Percentiles rank a stretch among this genome's conserved stretches.
phyloP scores from a whole-genome alignment of 1,284 basidiomycete species.

The Sporisorium graminicola region DNA sequence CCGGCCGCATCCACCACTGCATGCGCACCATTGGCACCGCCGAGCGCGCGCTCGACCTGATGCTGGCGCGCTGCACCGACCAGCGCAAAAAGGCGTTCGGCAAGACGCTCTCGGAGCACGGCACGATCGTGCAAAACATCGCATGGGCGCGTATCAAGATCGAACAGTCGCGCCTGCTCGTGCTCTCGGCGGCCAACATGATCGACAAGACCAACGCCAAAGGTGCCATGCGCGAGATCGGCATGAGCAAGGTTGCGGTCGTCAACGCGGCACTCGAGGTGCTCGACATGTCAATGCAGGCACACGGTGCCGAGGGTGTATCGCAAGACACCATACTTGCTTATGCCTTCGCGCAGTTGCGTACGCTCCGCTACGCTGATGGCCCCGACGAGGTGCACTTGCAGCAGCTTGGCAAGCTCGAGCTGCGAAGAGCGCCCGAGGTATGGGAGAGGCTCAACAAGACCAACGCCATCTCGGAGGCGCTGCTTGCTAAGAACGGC shows the following conservation, averaged over 20 bases:
- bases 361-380: slow-evolving; percentile 74
- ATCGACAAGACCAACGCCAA: slow-evolving; percentile 92
- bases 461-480: slow-evolving; percentile 34
- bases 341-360: slow-evolving; percentile 80
- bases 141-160: slow-evolving; percentile 93
- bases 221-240: slow-evolving; percentile 95
- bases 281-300: slow-evolving; percentile 93
- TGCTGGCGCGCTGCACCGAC: slow-evolving; percentile 93
- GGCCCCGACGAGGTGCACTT: slow-evolving; percentile 80
- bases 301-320: slow-evolving; percentile 89
- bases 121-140: slow-evolving; percentile 90
- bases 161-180: slow-evolving; percentile 85
- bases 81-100: slow-evolving; percentile 91
- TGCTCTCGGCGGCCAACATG: slow-evolving; percentile 92
- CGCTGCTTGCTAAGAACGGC: slow-evolving; percentile 48
- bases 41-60: slow-evolving; percentile 84
- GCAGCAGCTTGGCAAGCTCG: slow-evolving; percentile 89
- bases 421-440: slow-evolving; percentile 70
- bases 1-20: slow-evolving; percentile 92
- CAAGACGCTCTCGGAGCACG: slow-evolving; percentile 90
- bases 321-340: slow-evolving; percentile 90
- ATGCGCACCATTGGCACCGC: slow-evolving; percentile 96
- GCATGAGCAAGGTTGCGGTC: slow-evolving; percentile 90
- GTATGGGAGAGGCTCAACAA: slow-evolving; percentile 56
- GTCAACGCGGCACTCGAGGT: slow-evolving; percentile 87